Conservation (phyloP, 495 filamentous ascomycete species). For the Rhypophila decipiens region DNA sequence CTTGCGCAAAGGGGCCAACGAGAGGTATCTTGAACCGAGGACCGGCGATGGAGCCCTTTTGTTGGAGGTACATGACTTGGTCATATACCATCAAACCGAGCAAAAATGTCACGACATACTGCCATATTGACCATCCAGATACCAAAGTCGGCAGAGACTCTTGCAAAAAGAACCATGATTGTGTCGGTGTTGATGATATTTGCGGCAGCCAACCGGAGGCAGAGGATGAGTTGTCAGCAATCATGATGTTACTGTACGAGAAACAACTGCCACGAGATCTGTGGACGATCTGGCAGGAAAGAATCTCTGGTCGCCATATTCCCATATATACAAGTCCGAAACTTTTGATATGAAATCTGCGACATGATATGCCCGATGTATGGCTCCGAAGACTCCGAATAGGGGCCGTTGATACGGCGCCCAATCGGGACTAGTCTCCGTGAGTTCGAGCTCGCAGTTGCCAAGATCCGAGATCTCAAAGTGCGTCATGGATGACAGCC, state of each 20-base stretch:
- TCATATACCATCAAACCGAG: constrained; percentile 16
- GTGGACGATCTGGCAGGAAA: no score
- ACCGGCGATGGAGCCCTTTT: constrained; percentile 77
- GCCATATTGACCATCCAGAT: neutral
- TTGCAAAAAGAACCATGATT: no score
- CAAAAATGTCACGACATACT: constrained; percentile 1
- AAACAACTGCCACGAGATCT: constrained; percentile 18
- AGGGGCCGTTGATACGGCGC: neutral
- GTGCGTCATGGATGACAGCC: neutral
- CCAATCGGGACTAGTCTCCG: neutral
- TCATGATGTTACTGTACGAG: neutral
- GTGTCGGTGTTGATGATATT: neutral
- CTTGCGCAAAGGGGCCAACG: constrained; percentile 86
- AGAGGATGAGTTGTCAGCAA: neutral
- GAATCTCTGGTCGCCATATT: no score
- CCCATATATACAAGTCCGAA: no score
- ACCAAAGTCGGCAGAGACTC: neutral
- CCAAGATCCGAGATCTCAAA: neutral
- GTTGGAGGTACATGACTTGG: constrained; percentile 66
- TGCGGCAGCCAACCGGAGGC: no score
- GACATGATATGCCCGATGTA: neutral
- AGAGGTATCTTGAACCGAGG: constrained; percentile 80
- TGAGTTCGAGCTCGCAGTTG: neutral
- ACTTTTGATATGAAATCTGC: neutral
- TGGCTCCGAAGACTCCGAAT: neutral